A percentile compares a stretch with the other conserved stretches of the same genome.
phyloP scores from a whole-genome alignment of 1,284 basidiomycete species.

The Fomitiporia mediterranea region DNA sequence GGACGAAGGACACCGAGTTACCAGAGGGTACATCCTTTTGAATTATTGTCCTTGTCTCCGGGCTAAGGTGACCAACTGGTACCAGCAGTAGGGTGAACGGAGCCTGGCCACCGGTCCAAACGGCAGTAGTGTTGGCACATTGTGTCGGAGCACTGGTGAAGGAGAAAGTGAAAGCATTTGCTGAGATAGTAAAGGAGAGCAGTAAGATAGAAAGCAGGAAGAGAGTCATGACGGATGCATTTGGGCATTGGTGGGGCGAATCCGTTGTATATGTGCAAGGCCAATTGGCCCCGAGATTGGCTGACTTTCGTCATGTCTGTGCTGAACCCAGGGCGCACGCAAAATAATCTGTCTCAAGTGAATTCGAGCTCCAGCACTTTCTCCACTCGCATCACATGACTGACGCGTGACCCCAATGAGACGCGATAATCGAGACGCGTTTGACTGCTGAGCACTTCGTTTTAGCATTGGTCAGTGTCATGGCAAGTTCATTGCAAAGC shows the following conservation, averaged over 20 bases:
- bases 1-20: conserved; percentile 16
- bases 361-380: not conserved
- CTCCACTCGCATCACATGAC: not conserved
- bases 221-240: not conserved
- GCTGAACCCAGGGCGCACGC: not conserved
- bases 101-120: conserved; percentile 20
- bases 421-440: not conserved
- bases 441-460: no score
- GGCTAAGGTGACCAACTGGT: conserved; percentile 18
- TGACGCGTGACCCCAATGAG: not conserved
- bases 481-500: not conserved
- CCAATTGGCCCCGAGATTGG: not conserved
- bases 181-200: not conserved
- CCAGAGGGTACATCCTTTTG: conserved; percentile 15
- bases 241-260: not conserved
- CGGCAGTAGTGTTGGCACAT: conserved; percentile 20
- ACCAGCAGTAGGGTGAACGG: conserved; percentile 21
- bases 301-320: not conserved
- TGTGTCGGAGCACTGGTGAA: conserved; percentile 18
- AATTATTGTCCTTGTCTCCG: conserved; percentile 22
- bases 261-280: no score
- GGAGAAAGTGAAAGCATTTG: conserved; percentile 14
- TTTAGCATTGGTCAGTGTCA: no score
- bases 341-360: not conserved
- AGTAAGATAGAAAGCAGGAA: not conserved